A percentile compares a stretch with the other conserved stretches of the same genome.
phyloP scores from a whole-genome alignment of 495 filamentous ascomycete species.

The Aspergillus kassunensis region DNA sequence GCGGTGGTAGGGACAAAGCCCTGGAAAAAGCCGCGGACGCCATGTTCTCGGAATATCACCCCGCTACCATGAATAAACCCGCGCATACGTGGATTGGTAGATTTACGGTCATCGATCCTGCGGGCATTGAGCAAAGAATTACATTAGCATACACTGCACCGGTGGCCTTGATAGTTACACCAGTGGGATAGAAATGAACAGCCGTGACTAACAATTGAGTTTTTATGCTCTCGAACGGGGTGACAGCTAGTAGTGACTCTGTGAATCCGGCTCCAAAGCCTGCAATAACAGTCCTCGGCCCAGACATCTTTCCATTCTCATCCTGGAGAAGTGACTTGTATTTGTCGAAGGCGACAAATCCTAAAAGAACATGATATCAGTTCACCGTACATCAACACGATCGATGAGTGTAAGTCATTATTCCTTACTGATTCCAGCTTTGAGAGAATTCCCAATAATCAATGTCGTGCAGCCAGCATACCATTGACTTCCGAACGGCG shows the following conservation, averaged over 20 bases:
- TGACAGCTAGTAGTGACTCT: conserved; percentile 89
- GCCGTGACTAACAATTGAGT: conserved; percentile 65
- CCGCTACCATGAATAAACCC: conserved; percentile 89
- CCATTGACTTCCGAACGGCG: conserved; percentile 90
- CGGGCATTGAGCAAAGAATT: neutral
- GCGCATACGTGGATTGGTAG: conserved; percentile 76
- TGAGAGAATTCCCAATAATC: conserved; percentile 93
- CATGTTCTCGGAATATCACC: conserved; percentile 82
- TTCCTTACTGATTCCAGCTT: conserved; percentile 83
- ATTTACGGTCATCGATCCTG: conserved; percentile 94
- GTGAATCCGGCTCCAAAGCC: conserved; percentile 94
- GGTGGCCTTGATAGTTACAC: neutral
- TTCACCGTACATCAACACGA: no score
- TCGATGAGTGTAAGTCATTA: neutral
- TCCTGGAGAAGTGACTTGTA: conserved; percentile 83
- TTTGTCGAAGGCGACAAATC: conserved; percentile 93
- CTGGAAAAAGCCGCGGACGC: conserved; percentile 90
- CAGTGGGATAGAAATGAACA: neutral
- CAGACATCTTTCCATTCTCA: conserved; percentile 82
- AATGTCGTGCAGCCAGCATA: conserved; percentile 97
- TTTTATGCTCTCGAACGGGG: conserved; percentile 97
- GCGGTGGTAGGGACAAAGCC: conserved; percentile 94
- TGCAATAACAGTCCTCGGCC: conserved; percentile 84
- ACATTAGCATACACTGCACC: neutral
- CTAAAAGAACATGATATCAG: conserved; percentile 38